A percentile compares a stretch with the other conserved stretches of the same genome.
Conservation (phyloP, 2,329 filamentous ascomycete genomes). For the Trichoderma sp. region DNA sequence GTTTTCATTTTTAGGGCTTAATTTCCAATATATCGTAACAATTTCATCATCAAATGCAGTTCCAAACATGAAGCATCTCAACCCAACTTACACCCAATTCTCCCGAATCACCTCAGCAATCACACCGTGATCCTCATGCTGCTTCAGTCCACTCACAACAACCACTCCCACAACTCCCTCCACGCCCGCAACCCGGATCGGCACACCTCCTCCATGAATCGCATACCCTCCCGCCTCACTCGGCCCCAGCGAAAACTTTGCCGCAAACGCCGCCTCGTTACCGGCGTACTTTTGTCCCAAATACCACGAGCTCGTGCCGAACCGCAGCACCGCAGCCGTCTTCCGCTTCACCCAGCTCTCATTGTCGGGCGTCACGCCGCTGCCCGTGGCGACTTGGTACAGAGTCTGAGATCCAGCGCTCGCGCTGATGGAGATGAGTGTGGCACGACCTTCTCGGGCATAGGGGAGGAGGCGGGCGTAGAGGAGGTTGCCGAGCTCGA, state of each 20-base stretch:
- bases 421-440: constrained; percentile 66
- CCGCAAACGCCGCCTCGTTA: constrained; percentile 64
- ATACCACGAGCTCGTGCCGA: constrained; percentile 69
- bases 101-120: constrained; percentile 69
- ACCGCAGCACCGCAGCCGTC: constrained; percentile 69
- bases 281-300: constrained; percentile 67
- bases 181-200: constrained; percentile 69
- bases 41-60: not conserved
- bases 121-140: constrained; percentile 75
- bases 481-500: constrained; percentile 64
- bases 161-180: constrained; percentile 76
- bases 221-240: constrained; percentile 64
- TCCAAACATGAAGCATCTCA: not conserved
- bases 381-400: constrained; percentile 69
- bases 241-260: constrained; percentile 63
- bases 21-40: not conserved
- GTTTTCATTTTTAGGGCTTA: not conserved
- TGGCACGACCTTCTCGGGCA: constrained; percentile 36
- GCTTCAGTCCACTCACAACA: constrained; percentile 73
- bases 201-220: constrained; percentile 76
- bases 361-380: constrained; percentile 70
- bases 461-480: constrained; percentile 62
- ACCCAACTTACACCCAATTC: constrained; percentile 39
- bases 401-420: constrained; percentile 60
- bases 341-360: constrained; percentile 72